Percentiles rank a stretch among this genome's conserved stretches.
Evolutionary conservation across 768 basidiomycete species (phyloP).

Genomic region (Xanthoconium purpureum): DNA sequence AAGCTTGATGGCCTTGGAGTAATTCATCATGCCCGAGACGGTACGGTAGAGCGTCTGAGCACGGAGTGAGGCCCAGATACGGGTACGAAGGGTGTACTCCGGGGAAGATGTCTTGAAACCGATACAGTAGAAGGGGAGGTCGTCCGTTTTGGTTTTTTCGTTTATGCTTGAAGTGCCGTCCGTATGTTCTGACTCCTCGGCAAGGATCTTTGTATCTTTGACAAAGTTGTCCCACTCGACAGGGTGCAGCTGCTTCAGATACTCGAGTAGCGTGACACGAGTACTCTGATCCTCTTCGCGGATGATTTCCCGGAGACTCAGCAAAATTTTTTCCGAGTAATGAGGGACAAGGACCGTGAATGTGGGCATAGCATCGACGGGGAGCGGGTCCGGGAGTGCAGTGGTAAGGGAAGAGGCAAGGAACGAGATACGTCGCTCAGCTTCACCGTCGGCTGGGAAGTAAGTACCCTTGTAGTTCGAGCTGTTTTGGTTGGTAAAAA

Average conservation of each 20-base stretch:
- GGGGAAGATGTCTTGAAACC: conserved; percentile 99
- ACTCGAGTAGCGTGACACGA: conserved; percentile 95
- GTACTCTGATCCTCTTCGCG: conserved; percentile 96
- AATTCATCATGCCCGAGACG: conserved; percentile 99
- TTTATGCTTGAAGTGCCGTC: conserved; percentile 53
- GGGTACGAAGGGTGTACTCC: conserved; percentile 96
- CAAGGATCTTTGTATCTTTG: conserved; percentile 98
- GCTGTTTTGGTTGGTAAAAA: conserved; percentile 91
- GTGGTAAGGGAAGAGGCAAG: conserved; percentile 98
- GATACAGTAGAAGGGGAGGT: conserved; percentile 98
- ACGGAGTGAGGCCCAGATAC: conserved; percentile 98
- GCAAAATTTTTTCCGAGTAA: conserved; percentile 97
- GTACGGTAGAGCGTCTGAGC: conserved; percentile 98
- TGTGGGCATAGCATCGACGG: conserved; percentile 98
- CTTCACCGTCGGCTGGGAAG: conserved; percentile 93
- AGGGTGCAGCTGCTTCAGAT: conserved; percentile 97
- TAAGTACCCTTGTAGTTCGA: conserved; percentile 74
- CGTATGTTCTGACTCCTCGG: conserved; percentile 73
- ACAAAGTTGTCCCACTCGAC: conserved; percentile 99
- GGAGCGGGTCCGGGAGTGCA: conserved; percentile 89
- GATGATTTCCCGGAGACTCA: conserved; percentile 96
- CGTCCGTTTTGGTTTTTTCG: conserved; percentile 86
- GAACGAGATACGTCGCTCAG: conserved; percentile 97
- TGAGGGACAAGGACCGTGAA: conserved; percentile 99
- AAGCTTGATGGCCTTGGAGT: conserved; percentile 98